Base-by-base conservation (phyloP, 768 basidiomycete genomes). In the Holtermannia corniformis region DNA sequence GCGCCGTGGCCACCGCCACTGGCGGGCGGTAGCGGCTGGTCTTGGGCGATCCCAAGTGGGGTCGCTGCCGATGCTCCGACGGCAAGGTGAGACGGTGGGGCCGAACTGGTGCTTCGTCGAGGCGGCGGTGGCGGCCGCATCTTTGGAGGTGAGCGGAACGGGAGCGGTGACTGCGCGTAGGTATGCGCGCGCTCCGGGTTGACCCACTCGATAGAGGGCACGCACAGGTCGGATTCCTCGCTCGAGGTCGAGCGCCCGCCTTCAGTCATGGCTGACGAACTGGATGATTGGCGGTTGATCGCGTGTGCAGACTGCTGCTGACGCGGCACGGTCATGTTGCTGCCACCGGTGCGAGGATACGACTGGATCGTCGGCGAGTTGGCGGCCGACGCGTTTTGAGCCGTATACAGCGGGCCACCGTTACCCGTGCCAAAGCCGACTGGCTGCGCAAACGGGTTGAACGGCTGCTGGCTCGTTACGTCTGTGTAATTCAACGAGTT, bases 171-270 rank as follows among this genome's bases (percentile, higher is more conserved):
- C 25, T 5, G 47, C 41, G 37, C 47, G 45, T 37, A 28, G 47
- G 10, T 7, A 20, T 50, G 49, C 11, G 16, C 27, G n/a, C 7
- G 12, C 41, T 50, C 2, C 5, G 14, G 41, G 19, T 40, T 42
- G 21, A 68, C 66, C 66, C 66, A 68, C 49, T 68, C 63, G 3
- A 68, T 58, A 11, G 60, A 51, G 3, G 66, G 66, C 23, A 68
- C 55, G 44, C 66, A 68, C 16, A 64, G 54, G 55, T 68, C 66
- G 7, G 54, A 56, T 50, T 68, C 66, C 41, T 68, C 66, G 13
- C 56, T 57, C 1, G 63, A 65, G 5, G 52, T 56, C 14, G 66
- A 62, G 11, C 53, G 56, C 2, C 59, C 61, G n/a, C 52, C 57
- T 24, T 65, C 66, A 26, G 63, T 67, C 2, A 58, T 61, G 3